These are phyloP conservation scores for Boletellus deceptivus DNA, from an alignment of 1,284 basidiomycete species.

Conservation along the genomic window DNA sequence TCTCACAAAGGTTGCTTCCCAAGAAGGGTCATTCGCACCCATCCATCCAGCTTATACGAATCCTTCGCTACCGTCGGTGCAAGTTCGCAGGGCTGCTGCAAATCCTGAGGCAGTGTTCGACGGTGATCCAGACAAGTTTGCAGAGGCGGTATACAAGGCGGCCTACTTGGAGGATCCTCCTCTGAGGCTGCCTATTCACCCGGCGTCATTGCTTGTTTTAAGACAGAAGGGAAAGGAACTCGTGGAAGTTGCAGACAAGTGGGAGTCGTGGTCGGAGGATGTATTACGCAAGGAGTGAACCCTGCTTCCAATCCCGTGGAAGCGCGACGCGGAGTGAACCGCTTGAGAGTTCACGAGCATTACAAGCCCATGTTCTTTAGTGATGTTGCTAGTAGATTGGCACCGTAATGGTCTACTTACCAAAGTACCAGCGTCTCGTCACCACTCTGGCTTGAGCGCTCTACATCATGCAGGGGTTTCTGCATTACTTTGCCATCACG, in stretches of 20 bases:
- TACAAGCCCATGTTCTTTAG: too few species aligned
- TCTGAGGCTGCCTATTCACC: conserved; percentile 28
- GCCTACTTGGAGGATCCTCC: conserved; percentile 25
- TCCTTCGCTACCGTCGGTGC: conserved; percentile 3
- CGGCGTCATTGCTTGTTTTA: conserved; percentile 3
- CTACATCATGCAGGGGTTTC: too few species aligned
- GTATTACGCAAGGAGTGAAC: conserved; percentile 7
- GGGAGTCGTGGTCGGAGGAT: conserved; percentile 32
- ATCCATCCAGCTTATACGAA: conserved; percentile 21
- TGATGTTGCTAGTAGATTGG: too few species aligned
- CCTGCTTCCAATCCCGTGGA: too few species aligned
- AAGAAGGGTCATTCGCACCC: background rate
- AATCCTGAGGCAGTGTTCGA: background rate
- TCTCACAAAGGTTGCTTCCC: conserved; percentile 10
- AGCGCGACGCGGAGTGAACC: too few species aligned
- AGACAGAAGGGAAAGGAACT: conserved; percentile 17
- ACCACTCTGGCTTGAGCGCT: too few species aligned
- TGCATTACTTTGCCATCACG: too few species aligned
- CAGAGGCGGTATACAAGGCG: conserved; percentile 10
- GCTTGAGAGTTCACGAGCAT: too few species aligned
- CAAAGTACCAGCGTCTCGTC: too few species aligned
- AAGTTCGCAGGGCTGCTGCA: background rate
- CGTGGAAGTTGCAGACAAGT: conserved; percentile 20
- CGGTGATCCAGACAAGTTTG: conserved; percentile 24
- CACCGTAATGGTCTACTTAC: too few species aligned